A percentile compares a stretch with the other conserved stretches of the same genome.
Conservation (phyloP, 108 stramenopile genomes). For the Mayamaea pseudoterrestris region DNA sequence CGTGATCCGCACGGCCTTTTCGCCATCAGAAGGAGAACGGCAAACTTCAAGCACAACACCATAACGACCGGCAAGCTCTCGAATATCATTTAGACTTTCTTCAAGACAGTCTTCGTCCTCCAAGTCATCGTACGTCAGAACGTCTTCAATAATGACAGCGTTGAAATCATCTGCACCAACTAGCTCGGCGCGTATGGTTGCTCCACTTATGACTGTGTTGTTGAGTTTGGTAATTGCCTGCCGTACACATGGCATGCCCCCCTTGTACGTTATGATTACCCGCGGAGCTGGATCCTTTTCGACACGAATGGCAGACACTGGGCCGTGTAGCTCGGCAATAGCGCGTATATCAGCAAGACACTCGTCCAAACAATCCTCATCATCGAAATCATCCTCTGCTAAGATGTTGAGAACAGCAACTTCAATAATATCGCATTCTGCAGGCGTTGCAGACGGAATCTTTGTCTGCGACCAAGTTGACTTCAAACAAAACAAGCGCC, state of each 20-base stretch:
- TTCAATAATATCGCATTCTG: no score
- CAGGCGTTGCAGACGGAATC: no score
- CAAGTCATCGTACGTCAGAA: slow-evolving; percentile 56
- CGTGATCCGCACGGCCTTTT: slow-evolving; percentile 13
- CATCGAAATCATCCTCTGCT: slow-evolving; percentile 70
- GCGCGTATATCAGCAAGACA: slow-evolving; percentile 50
- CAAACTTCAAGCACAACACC: slow-evolving; percentile 39
- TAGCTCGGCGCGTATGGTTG: no score
- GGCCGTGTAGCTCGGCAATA: slow-evolving; percentile 21
- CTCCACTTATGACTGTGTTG: no score
- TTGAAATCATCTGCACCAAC: slow-evolving; percentile 16
- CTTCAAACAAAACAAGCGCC: slow-evolving; percentile 8
- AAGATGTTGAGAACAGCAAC: slow-evolving; percentile 41
- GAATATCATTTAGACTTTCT: slow-evolving; percentile 54
- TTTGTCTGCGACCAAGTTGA: slow-evolving; percentile 60
- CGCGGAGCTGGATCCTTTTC: slow-evolving; percentile 1
- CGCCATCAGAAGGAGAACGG: slow-evolving; percentile 24
- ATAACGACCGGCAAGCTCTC: slow-evolving; percentile 27
- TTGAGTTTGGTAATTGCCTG: not conserved
- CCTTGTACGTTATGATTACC: not conserved
- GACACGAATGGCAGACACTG: slow-evolving; percentile 3
- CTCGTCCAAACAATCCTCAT: slow-evolving; percentile 64
- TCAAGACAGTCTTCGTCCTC: slow-evolving; percentile 65
- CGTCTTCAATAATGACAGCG: slow-evolving; percentile 35
- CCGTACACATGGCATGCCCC: not conserved